These are phyloP conservation scores for Penicillium sp. DNA, from an alignment of 2,329 filamentous ascomycete species.

Conservation along the genomic window DNA sequence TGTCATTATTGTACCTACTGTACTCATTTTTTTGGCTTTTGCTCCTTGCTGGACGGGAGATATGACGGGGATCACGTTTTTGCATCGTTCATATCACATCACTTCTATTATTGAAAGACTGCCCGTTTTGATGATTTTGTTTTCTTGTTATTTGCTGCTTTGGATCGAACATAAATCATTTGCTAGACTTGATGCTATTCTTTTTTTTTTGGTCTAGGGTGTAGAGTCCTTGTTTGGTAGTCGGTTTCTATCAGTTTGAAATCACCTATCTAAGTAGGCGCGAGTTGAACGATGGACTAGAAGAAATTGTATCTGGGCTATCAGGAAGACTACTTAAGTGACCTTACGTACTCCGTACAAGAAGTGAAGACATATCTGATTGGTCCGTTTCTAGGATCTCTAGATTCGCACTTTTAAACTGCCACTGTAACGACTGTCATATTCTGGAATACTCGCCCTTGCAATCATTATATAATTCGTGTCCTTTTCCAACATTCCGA, in stretches of 20 bases:
- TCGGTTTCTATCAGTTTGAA: no score
- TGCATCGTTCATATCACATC: background rate
- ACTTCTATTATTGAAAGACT: background rate
- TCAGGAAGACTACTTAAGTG: no score
- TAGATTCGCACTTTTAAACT: no score
- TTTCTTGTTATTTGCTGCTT: background rate
- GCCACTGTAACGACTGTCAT: constrained; percentile 14
- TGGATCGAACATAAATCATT: constrained; percentile 1
- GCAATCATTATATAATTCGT: constrained; percentile 6
- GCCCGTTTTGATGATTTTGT: background rate
- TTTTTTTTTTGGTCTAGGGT: background rate
- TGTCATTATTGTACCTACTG: background rate
- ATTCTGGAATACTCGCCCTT: background rate
- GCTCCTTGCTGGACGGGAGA: constrained; percentile 10
- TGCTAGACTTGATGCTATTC: constrained; percentile 5
- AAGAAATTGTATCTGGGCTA: no score
- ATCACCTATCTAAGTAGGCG: no score
- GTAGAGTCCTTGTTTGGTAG: background rate
- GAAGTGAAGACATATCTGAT: no score
- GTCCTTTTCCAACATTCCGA: background rate
- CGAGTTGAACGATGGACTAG: no score
- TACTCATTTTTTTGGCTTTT: background rate
- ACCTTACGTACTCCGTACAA: no score
- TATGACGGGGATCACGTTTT: background rate
- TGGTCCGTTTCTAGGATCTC: no score